Conservation (phyloP, 164 flowering plant genomes). For the Stephania yunnanensis region DNA sequence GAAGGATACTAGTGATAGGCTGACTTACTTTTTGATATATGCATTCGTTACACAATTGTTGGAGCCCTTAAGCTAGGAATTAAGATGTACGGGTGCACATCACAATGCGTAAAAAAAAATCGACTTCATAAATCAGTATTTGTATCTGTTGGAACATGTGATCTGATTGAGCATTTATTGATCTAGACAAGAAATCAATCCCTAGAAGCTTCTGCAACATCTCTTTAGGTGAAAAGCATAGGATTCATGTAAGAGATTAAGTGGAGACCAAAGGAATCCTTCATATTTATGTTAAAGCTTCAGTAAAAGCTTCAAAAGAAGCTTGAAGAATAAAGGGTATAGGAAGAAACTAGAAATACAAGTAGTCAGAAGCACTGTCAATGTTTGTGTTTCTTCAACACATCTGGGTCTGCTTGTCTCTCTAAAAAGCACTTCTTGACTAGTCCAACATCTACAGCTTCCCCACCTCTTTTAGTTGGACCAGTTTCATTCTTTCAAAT, state of each 20-base stretch:
- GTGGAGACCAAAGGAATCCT: constrained; percentile 27
- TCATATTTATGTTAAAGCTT: constrained; percentile 16
- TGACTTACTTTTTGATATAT: too few species aligned
- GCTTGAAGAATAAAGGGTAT: constrained; percentile 33
- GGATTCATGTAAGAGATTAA: constrained; percentile 10
- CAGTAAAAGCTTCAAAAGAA: constrained; percentile 27
- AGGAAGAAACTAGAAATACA: neutral
- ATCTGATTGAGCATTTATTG: neutral
- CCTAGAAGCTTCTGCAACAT: constrained; percentile 15
- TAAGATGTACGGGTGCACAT: too few species aligned
- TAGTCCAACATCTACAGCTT: constrained; percentile 5
- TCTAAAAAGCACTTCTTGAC: constrained; percentile 15
- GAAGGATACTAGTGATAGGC: too few species aligned
- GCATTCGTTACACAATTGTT: too few species aligned
- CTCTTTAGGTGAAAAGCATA: constrained; percentile 16
- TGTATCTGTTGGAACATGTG: too few species aligned
- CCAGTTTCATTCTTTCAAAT: too few species aligned
- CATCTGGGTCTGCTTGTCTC: neutral
- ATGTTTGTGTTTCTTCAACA: constrained; percentile 15
- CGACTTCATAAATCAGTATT: too few species aligned
- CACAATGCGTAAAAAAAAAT: too few species aligned
- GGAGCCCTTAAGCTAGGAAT: too few species aligned
- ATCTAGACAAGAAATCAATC: neutral
- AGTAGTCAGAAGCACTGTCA: constrained; percentile 15
- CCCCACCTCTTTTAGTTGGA: neutral